Evolutionary conservation across 345 rosid genomes (phyloP).

Genomic region (Toxicodendron radicans): DNA sequence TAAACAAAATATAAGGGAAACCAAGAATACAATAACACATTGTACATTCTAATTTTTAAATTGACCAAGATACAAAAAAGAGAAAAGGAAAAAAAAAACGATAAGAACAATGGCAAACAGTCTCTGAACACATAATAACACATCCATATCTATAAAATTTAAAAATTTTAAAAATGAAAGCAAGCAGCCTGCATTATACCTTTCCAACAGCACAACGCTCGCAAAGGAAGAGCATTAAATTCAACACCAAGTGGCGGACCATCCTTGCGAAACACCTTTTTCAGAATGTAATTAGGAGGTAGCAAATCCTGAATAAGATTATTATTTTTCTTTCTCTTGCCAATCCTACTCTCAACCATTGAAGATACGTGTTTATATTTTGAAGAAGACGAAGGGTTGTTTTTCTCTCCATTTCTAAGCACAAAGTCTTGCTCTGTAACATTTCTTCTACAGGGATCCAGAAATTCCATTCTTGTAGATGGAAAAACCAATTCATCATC

Average conservation of each 20-base stretch:
- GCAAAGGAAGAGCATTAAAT: conserved; percentile 62
- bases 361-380: conserved; percentile 24
- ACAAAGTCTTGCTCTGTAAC: conserved; percentile 20
- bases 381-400: conserved; percentile 27
- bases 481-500: conserved; percentile 18
- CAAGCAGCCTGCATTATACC: conserved; percentile 26
- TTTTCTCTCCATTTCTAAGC: conserved; percentile 4
- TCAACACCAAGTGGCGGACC: conserved; percentile 85
- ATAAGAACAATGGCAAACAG: neutral
- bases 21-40: neutral
- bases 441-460: conserved; percentile 21
- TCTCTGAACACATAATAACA: neutral
- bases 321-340: conserved; percentile 27
- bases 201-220: conserved; percentile 24
- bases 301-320: conserved; percentile 50
- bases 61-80: too few species aligned
- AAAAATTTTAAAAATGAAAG: neutral
- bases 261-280: conserved; percentile 81
- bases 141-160: neutral
- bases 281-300: conserved; percentile 58
- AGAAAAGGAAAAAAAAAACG: neutral
- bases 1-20: neutral
- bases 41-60: neutral
- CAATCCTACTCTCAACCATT: conserved; percentile 22
- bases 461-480: conserved; percentile 22